Evolutionary conservation across 805 yeast genomes (phyloP).

Genomic region (Kuraishia hungarica): DNA sequence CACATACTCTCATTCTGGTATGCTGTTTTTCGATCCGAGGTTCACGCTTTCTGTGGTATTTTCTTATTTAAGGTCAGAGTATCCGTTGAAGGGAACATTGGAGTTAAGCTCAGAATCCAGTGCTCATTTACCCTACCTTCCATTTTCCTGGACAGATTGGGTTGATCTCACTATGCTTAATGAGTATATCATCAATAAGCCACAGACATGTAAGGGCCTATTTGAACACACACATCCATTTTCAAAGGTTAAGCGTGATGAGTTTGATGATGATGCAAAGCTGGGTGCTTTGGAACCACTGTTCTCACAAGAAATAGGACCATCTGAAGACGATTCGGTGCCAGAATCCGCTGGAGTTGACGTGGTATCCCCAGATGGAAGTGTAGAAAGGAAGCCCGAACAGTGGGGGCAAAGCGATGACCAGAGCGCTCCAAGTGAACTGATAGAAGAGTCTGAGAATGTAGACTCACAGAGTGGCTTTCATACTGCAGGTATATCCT

Average conservation of each 20-base stretch:
- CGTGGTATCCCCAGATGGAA: neutral
- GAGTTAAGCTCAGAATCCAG: neutral
- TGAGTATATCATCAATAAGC: slow-evolving; percentile 12
- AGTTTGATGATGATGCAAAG: neutral
- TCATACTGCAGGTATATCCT: neutral
- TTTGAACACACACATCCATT: neutral
- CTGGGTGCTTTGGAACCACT: neutral
- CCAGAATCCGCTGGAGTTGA: neutral
- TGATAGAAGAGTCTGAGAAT: too few species aligned
- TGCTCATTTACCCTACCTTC: slow-evolving; percentile 7
- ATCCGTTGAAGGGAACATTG: neutral
- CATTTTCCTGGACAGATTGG: slow-evolving; percentile 51
- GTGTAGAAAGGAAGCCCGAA: too few species aligned
- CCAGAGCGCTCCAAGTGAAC: too few species aligned
- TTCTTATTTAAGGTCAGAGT: slow-evolving; percentile 1
- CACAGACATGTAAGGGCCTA: neutral
- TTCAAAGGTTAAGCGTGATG: neutral
- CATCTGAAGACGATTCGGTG: neutral
- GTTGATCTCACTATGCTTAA: slow-evolving; percentile 36
- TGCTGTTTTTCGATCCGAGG: slow-evolving; percentile 1
- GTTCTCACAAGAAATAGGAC: neutral
- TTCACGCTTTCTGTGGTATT: slow-evolving; percentile 2
- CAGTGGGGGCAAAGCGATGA: too few species aligned
- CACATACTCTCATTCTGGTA: neutral
- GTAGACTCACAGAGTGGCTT: too few species aligned